Base-by-base conservation (phyloP, 257 asterid species). In the Verbena officinalis region DNA sequence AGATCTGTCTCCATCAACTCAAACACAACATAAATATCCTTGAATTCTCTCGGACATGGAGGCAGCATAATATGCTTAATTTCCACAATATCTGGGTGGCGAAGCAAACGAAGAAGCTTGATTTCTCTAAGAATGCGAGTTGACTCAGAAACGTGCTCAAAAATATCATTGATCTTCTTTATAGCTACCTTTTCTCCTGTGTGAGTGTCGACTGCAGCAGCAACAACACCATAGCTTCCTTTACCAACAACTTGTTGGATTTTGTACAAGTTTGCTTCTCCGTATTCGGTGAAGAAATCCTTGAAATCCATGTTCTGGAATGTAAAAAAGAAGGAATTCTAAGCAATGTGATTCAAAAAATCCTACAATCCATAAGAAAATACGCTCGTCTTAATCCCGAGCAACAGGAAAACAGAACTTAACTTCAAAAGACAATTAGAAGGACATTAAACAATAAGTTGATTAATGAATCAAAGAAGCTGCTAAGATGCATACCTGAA, bases 1-100 rank as follows among this genome's bases (percentile, higher is more conserved):
- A 87, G 90, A 63, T 87, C 95, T 5, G 92, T 77, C 78, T 87
- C 95, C 95, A 87, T 87, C 86, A 87, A 76, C 79, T 87, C 95
- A 59, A 87, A 87, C 48, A 87, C 88, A 54, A 87, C 85, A 70
- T 77, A 87, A 44, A 87, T 83, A 74, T 87, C 95, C 77, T 83
- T 83, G 77, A 87, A 87, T 67, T 87, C 95, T 75, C 95, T 85
- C 17, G 79, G 73, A 64, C 88, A 87, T 11, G 95, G 88, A 64
- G 95, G 95, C 78, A 87, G 46, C 90, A 85, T 65, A 49, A 87
- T 83, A 67, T 87, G 95, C 79, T 85, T 87, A 49, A 87, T 87
- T 63, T 84, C 85, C 44, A 84, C 95, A 43, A 87, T 81, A 73
- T 87, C 95, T 6, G 88, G 90, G 57, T 87, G 95, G 45, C 80